Conservation (phyloP, 1,139 yeast species). For the Lodderomyces jiufengensis region DNA sequence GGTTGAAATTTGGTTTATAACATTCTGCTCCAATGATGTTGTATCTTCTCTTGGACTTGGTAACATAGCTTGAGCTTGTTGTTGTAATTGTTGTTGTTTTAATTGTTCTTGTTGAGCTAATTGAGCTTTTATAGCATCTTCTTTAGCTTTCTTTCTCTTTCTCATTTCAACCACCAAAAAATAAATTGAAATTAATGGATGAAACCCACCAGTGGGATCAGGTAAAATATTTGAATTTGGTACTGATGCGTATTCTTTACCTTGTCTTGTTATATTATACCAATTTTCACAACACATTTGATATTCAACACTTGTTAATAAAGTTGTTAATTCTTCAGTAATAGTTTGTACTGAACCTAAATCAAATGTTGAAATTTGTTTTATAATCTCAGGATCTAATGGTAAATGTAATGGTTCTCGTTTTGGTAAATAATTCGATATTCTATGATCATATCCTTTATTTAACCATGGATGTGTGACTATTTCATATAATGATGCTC, state of each 20-base stretch:
- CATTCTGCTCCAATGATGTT: conserved; percentile 3
- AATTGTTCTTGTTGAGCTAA: conserved; percentile 20
- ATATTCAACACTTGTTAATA: conserved; percentile 68
- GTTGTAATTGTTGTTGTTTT: conserved; percentile 3
- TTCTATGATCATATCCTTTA: conserved; percentile 76
- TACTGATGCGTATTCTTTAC: conserved; percentile 41
- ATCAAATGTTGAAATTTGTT: conserved; percentile 76
- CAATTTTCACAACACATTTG: conserved; percentile 62
- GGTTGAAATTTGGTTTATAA: conserved; percentile 5
- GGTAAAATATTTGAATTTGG: conserved; percentile 41
- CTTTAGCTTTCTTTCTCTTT: conserved; percentile 63
- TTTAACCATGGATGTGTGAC: conserved; percentile 93
- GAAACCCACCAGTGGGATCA: conserved; percentile 88
- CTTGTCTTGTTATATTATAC: conserved; percentile 46
- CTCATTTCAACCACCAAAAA: conserved; percentile 81
- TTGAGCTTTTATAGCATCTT: conserved; percentile 35
- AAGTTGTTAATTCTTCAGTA: conserved; percentile 49
- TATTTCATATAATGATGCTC: conserved; percentile 80
- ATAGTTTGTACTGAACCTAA: conserved; percentile 69
- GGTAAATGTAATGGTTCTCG: conserved; percentile 75
- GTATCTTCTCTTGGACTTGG: conserved; percentile 7
- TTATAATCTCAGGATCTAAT: conserved; percentile 64
- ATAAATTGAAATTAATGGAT: conserved; percentile 85
- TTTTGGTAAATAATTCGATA: conserved; percentile 69
- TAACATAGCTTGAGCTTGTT: conserved; percentile 5